Conservation (phyloP, 2,329 filamentous ascomycete genomes). For the Zalaria sp. region DNA sequence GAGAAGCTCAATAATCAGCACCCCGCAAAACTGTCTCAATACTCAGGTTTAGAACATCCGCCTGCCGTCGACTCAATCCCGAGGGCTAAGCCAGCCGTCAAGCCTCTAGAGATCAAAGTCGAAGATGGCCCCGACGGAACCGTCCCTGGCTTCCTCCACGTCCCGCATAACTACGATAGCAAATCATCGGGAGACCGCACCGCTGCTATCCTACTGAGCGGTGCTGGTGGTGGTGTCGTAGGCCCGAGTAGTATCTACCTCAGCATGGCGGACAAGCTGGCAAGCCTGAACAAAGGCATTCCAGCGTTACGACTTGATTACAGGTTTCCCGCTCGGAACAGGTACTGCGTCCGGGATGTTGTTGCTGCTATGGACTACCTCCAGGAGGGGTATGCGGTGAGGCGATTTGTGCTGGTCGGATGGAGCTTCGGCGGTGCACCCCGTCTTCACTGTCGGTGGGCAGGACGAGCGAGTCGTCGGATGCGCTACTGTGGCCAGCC, state of each 20-base stretch:
- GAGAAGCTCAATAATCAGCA: neutral
- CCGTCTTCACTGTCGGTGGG: conserved; percentile 24
- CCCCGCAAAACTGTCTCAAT: conserved; percentile 5
- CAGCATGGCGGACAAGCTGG: conserved; percentile 26
- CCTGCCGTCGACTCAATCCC: neutral
- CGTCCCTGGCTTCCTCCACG: conserved; percentile 10
- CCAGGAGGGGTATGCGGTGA: conserved; percentile 14
- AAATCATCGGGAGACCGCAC: conserved; percentile 17
- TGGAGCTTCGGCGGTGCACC: conserved; percentile 31
- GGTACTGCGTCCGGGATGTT: conserved; percentile 23
- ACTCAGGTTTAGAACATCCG: conserved; percentile 6
- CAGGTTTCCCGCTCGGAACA: conserved; percentile 20
- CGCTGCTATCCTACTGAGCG: conserved; percentile 25
- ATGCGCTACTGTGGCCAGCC: conserved; percentile 26
- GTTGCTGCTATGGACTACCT: conserved; percentile 23
- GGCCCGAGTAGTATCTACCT: conserved; percentile 28
- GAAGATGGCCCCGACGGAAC: conserved; percentile 7
- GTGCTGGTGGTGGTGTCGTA: conserved; percentile 24
- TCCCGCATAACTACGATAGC: conserved; percentile 4
- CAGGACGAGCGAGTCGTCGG: conserved; percentile 19
- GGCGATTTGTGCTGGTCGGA: conserved; percentile 26
- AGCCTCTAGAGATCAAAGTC: conserved; percentile 8
- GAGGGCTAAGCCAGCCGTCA: conserved; percentile 1
- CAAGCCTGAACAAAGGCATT: conserved; percentile 21
- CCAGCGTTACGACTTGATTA: conserved; percentile 29